A percentile compares a stretch with the other conserved stretches of the same genome.
phyloP scores from a whole-genome alignment of 768 basidiomycete species.

The Cubamyces lactineus region DNA sequence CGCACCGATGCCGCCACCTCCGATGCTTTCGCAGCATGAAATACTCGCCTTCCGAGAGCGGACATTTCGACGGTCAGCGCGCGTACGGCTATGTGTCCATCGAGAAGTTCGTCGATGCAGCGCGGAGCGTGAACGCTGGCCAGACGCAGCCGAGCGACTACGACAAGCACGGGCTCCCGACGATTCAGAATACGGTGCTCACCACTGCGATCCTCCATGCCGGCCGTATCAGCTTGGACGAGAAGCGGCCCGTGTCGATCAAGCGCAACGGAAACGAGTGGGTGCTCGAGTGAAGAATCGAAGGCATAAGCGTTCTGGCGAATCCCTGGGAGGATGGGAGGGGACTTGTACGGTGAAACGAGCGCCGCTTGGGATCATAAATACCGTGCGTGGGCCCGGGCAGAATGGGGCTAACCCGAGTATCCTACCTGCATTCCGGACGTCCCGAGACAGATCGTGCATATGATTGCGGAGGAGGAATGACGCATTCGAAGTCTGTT shows the following conservation, averaged over 20 bases:
- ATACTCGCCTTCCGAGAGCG: slow-evolving; percentile 88
- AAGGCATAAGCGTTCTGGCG: slow-evolving; percentile 26
- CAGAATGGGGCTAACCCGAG: not conserved
- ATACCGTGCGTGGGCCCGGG: not conserved
- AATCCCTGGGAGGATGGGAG: slow-evolving; percentile 1
- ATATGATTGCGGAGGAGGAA: slow-evolving; percentile 1
- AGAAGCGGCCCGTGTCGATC: slow-evolving; percentile 83
- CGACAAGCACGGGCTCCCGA: slow-evolving; percentile 81
- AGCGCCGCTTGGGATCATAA: not conserved
- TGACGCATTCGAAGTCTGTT: not conserved
- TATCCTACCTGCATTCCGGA: not conserved
- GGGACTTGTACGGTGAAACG: not conserved
- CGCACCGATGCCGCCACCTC: slow-evolving; percentile 3
- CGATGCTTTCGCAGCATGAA: slow-evolving; percentile 68
- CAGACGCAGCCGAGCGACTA: slow-evolving; percentile 67
- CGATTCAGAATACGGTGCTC: slow-evolving; percentile 85
- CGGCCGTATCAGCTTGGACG: slow-evolving; percentile 87
- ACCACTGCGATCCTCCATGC: slow-evolving; percentile 90
- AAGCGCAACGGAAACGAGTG: slow-evolving; percentile 65
- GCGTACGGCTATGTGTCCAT: slow-evolving; percentile 93
- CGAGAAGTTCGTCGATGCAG: slow-evolving; percentile 89
- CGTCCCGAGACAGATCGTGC: not conserved
- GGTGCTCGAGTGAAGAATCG: slow-evolving; percentile 57
- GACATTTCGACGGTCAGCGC: slow-evolving; percentile 92
- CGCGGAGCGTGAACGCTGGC: slow-evolving; percentile 76